Conservation (phyloP, 2,329 filamentous ascomycete genomes). For the Aspergillus candidus region DNA sequence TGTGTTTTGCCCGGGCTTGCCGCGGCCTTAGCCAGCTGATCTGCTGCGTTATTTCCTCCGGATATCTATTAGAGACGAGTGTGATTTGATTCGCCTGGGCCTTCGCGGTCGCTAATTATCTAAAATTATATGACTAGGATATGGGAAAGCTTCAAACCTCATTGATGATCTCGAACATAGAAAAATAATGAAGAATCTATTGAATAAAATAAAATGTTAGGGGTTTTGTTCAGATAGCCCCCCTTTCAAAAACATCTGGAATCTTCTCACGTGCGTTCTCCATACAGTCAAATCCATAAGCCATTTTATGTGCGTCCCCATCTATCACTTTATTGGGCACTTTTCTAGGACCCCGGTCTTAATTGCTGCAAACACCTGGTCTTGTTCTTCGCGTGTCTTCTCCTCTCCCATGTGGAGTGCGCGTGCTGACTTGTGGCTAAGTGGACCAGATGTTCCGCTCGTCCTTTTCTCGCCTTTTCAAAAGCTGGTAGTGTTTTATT, state of each 20-base stretch:
- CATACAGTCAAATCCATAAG: slow-evolving; percentile 59
- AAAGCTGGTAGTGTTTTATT: slow-evolving; percentile 51
- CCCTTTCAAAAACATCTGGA: not conserved
- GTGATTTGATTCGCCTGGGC: no score
- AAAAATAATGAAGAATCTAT: no score
- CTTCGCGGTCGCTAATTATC: no score
- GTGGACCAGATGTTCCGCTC: slow-evolving; percentile 51
- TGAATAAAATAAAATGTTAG: no score
- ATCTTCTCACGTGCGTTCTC: slow-evolving; percentile 44
- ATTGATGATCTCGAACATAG: no score
- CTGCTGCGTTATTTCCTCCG: slow-evolving; percentile 3
- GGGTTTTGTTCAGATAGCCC: no score
- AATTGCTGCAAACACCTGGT: slow-evolving; percentile 49
- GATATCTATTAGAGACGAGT: no score
- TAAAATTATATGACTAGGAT: no score
- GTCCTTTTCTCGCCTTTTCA: slow-evolving; percentile 49
- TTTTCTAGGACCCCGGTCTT: slow-evolving; percentile 41
- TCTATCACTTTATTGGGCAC: slow-evolving; percentile 61
- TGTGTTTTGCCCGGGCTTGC: slow-evolving; percentile 1
- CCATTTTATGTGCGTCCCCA: slow-evolving; percentile 59
- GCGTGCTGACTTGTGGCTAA: slow-evolving; percentile 49
- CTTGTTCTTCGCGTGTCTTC: slow-evolving; percentile 52
- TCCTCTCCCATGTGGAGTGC: slow-evolving; percentile 53
- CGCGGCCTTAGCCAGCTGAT: slow-evolving; percentile 3
- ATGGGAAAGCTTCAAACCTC: no score